These are phyloP conservation scores for Enterocytospora artemiae DNA, from an alignment of 371 early-diverging fungal species.

Conservation along the genomic window DNA sequence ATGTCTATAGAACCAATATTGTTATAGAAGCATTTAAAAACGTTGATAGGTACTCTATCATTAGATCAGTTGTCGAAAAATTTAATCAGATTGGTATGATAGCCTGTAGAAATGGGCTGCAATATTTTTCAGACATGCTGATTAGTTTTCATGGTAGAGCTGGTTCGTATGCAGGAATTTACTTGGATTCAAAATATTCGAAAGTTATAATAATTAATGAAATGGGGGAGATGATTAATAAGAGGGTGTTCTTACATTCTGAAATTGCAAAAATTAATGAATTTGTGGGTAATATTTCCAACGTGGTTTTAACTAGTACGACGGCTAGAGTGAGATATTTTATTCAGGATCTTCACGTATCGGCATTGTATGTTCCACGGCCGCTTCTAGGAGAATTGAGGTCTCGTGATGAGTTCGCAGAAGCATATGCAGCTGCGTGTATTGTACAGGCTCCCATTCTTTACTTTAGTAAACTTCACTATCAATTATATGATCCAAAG, in stretches of 20 bases:
- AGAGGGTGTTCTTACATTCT: conserved; percentile 5
- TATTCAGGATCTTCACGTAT: neutral
- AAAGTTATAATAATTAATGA: conserved; percentile 22
- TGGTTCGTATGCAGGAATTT: conserved; percentile 17
- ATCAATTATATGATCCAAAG: neutral
- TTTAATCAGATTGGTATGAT: neutral
- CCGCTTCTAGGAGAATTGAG: neutral
- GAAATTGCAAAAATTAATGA: conserved; percentile 1
- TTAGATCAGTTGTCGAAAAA: neutral
- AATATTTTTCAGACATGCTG: conserved; percentile 9
- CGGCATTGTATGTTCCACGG: conserved; percentile 7
- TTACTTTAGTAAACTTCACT: conserved; percentile 20
- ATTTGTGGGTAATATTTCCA: conserved; percentile 6
- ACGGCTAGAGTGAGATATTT: conserved; percentile 2
- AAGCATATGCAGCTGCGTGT: conserved; percentile 1
- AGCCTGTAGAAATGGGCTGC: neutral
- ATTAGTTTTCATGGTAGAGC: conserved; percentile 6
- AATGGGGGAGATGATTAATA: conserved; percentile 21
- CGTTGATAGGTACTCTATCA: neutral
- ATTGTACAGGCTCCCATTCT: conserved; percentile 21
- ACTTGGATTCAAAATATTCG: conserved; percentile 7
- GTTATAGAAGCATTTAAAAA: neutral
- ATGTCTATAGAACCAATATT: neutral
- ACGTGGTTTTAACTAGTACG: conserved; percentile 4
- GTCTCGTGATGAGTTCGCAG: conserved; percentile 23